These are phyloP conservation scores for Heliamphora exappendiculata DNA, from an alignment of 148 eudicot genomes.

Conservation along the genomic window DNA sequence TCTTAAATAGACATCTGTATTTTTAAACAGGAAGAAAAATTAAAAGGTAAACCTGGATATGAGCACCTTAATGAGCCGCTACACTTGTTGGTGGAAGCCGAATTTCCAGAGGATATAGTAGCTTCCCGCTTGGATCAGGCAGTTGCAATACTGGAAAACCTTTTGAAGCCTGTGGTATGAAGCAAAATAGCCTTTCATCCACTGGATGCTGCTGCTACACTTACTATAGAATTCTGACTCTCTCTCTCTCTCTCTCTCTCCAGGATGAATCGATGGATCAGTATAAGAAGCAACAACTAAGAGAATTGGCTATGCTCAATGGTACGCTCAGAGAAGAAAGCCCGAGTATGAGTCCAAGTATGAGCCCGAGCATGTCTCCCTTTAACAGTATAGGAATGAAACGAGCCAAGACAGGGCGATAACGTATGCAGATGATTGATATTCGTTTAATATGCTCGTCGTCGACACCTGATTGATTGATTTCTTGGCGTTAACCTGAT, in stretches of 20 bases:
- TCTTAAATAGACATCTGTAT: background rate
- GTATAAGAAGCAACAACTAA: constrained; percentile 43
- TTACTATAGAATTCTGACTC: background rate
- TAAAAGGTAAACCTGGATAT: constrained; percentile 47
- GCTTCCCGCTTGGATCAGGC: constrained; percentile 40
- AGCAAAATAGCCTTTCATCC: background rate
- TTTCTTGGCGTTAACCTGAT: background rate
- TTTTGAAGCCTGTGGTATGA: constrained; percentile 47
- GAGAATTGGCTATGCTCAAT: constrained; percentile 43
- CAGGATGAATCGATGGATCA: constrained; percentile 48
- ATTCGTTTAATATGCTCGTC: background rate
- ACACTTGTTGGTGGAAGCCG: constrained; percentile 46
- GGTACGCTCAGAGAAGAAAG: constrained; percentile 47
- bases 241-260: background rate
- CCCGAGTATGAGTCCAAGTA: constrained; percentile 45
- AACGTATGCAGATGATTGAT: background rate
- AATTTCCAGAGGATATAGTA: constrained; percentile 45
- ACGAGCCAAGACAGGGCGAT: constrained; percentile 47
- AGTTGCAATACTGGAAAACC: constrained; percentile 31
- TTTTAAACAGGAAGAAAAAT: constrained; percentile 32
- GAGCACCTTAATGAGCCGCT: constrained; percentile 50
- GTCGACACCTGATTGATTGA: background rate
- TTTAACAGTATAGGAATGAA: constrained; percentile 38
- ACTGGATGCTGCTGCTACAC: background rate
- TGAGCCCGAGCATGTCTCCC: constrained; percentile 49